phyloP scores from a whole-genome alignment of 1,284 basidiomycete species.

The Bondarzewia mesenterica region DNA sequence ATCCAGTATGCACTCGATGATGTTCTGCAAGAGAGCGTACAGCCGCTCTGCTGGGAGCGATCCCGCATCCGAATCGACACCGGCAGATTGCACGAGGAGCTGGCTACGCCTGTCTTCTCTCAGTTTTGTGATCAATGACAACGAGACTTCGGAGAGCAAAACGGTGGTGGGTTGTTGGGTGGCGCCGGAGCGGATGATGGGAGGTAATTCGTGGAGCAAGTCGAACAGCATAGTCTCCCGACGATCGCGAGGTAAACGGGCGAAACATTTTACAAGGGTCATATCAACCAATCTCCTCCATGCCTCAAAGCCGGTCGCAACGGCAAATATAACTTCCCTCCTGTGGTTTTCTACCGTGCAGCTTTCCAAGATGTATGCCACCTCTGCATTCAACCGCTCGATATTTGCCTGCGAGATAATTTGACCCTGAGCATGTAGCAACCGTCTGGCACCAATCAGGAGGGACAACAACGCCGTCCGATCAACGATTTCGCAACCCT shows the following conservation, averaged over 20 bases:
- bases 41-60: slow-evolving; percentile 77
- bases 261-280: slow-evolving; percentile 77
- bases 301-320: slow-evolving; percentile 64
- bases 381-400: slow-evolving; percentile 68
- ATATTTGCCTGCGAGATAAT: slow-evolving; percentile 55
- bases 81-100: slow-evolving; percentile 51
- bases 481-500: slow-evolving; percentile 81
- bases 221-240: slow-evolving; percentile 86
- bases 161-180: slow-evolving; percentile 70
- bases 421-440: slow-evolving; percentile 60
- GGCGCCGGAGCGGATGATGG: slow-evolving; percentile 48
- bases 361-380: slow-evolving; percentile 69
- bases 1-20: slow-evolving; percentile 73
- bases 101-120: slow-evolving; percentile 70
- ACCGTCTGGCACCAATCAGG: slow-evolving; percentile 50
- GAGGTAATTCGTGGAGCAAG: slow-evolving; percentile 70
- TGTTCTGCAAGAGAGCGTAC: slow-evolving; percentile 64
- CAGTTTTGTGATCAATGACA: slow-evolving; percentile 81
- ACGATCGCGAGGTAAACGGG: slow-evolving; percentile 68
- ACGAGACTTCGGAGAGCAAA: slow-evolving; percentile 72
- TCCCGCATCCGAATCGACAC: slow-evolving; percentile 54
- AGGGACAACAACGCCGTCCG: slow-evolving; percentile 60
- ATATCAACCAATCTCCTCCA: slow-evolving; percentile 83
- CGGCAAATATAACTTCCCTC: slow-evolving; percentile 68
- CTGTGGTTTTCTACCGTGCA: slow-evolving; percentile 84